A percentile compares a stretch with the other conserved stretches of the same genome.
These are phyloP conservation scores for Globisporangium radiosum DNA, from an alignment of 352 stramenopile genomes.

Conservation along the genomic window DNA sequence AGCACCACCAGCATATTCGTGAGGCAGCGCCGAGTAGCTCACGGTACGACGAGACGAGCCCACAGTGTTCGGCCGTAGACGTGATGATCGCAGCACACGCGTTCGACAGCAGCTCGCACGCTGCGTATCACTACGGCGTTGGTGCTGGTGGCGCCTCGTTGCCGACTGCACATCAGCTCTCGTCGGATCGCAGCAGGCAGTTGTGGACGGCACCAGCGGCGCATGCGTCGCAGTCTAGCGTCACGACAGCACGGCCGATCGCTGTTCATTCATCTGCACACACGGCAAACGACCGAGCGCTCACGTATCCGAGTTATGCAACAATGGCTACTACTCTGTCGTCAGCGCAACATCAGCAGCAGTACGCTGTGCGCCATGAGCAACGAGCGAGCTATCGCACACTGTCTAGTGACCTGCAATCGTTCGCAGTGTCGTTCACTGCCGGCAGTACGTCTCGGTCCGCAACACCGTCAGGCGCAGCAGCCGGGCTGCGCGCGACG, in stretches of 20 bases:
- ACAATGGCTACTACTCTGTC: neutral
- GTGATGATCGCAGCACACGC: slow-evolving; percentile 9
- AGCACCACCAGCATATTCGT: neutral
- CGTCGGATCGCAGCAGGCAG: slow-evolving; percentile 13
- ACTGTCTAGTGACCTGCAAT: too few species aligned
- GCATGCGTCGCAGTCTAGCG: neutral
- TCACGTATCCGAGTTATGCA: neutral
- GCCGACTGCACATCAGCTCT: slow-evolving; percentile 4
- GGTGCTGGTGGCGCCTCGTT: too few species aligned
- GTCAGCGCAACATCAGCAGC: neutral
- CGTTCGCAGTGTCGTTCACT: too few species aligned
- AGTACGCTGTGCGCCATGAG: neutral
- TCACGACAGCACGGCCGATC: neutral
- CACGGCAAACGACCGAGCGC: neutral
- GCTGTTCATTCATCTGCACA: neutral
- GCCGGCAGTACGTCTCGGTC: too few species aligned
- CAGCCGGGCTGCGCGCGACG: too few species aligned
- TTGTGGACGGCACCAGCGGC: slow-evolving; percentile 20
- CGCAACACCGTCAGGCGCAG: too few species aligned
- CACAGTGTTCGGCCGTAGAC: slow-evolving; percentile 4
- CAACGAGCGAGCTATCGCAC: neutral
- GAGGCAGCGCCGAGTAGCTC: neutral
- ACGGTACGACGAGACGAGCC: neutral
- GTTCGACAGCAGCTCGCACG: slow-evolving; percentile 4
- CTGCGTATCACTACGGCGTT: neutral